phyloP scores from a whole-genome alignment of 176 grass and related monocot genomes.

The Pharus latifolius region DNA sequence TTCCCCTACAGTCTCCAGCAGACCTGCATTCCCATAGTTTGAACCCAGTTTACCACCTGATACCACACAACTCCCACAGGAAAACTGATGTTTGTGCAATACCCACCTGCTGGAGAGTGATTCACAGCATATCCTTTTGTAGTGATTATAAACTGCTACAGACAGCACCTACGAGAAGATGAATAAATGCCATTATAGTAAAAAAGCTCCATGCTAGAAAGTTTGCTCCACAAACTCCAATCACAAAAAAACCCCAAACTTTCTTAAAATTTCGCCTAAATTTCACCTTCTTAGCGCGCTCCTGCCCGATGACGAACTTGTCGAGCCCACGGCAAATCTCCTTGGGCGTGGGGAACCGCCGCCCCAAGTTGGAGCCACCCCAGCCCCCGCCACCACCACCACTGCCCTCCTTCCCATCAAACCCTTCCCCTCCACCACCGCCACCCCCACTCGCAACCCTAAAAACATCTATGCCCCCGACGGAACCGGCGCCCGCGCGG shows the following conservation, averaged over 20 bases:
- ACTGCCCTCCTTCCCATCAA: conserved; percentile 17
- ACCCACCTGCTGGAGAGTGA: conserved; percentile 31
- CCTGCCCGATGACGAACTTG: conserved; percentile 62
- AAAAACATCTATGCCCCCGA: conserved; percentile 39
- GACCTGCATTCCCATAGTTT: conserved; percentile 29
- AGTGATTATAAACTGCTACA: conserved; percentile 69
- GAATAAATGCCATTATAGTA: background rate
- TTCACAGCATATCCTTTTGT: conserved; percentile 49
- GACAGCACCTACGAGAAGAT: conserved; percentile 41
- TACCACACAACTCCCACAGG: background rate
- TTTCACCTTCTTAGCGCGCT: conserved; percentile 56
- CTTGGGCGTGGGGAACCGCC: conserved; percentile 49
- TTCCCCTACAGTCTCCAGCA: conserved; percentile 17
- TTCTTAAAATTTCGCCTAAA: background rate
- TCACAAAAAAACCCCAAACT: background rate
- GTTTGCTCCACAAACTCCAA: too few relatives aligned
- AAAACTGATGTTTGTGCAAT: background rate
- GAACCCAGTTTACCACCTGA: background rate
- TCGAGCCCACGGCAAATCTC: conserved; percentile 48
- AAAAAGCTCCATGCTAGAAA: background rate
- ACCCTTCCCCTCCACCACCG: conserved; percentile 14
- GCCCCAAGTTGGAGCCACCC: conserved; percentile 40
- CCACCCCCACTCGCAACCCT: conserved; percentile 24
- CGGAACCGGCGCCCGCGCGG: background rate
- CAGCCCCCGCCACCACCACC: conserved; percentile 2